A percentile compares a stretch with the other conserved stretches of the same genome.
Evolutionary conservation across 78 protist genomes (phyloP).

Genomic region (Dictyostelium firmibasis): DNA sequence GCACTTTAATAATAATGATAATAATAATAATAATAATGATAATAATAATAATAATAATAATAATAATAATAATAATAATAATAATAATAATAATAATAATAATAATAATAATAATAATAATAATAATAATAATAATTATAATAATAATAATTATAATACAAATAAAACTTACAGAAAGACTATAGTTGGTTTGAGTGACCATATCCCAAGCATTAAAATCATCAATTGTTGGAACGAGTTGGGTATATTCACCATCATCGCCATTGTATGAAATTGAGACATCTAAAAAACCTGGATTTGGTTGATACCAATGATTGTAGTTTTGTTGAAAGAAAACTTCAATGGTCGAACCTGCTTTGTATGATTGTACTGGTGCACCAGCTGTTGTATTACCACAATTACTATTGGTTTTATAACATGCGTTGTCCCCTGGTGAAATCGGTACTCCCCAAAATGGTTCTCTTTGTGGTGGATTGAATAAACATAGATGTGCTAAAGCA

Average conservation of each 20-base stretch:
- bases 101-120: background rate
- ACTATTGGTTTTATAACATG: background rate
- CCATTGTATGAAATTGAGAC: slow-evolving; percentile 50
- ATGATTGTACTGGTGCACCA: slow-evolving; percentile 23
- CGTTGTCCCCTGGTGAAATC: slow-evolving; percentile 10
- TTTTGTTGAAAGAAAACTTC: slow-evolving; percentile 54
- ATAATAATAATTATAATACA: background rate
- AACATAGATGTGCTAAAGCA: slow-evolving; percentile 28
- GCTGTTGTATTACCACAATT: slow-evolving; percentile 45
- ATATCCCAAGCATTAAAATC: slow-evolving; percentile 72
- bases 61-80: background rate
- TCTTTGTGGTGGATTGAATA: slow-evolving; percentile 58
- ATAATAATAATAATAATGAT: background rate
- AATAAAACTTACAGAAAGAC: slow-evolving; percentile 6
- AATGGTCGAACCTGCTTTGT: background rate
- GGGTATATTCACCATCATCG: slow-evolving; percentile 17
- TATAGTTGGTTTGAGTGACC: slow-evolving; percentile 50
- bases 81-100: background rate
- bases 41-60: background rate
- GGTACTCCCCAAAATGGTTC: background rate
- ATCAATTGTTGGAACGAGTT: background rate
- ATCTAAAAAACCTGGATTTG: slow-evolving; percentile 47
- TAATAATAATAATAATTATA: background rate
- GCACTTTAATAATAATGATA: no score
- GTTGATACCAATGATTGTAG: slow-evolving; percentile 47